A percentile compares a stretch with the other conserved stretches of the same genome.
These are phyloP conservation scores for Tanozyma kutaoensis DNA, from an alignment of 805 yeast genomes.

Conservation along the genomic window DNA sequence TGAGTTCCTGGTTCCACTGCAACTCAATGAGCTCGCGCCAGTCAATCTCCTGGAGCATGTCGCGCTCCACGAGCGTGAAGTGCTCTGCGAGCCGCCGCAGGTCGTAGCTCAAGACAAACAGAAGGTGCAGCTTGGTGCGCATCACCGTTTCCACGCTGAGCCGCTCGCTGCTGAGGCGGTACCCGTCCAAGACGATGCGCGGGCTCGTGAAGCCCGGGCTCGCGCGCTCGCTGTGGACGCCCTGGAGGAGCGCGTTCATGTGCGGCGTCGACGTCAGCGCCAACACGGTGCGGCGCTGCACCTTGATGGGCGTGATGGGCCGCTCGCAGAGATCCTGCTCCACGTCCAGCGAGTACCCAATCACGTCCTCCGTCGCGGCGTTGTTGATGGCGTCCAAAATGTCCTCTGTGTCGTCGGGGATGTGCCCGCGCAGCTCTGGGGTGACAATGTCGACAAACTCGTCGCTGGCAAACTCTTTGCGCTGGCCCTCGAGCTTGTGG, in stretches of 20 bases:
- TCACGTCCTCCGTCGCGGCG: conserved; percentile 24
- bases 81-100: conserved; percentile 64
- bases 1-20: conserved; percentile 54
- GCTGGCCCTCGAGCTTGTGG: conserved; percentile 61
- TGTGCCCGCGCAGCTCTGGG: no score
- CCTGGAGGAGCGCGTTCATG: conserved; percentile 2
- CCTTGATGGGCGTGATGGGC: neutral
- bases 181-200: no score
- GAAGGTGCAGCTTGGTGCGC: conserved; percentile 49
- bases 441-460: no score
- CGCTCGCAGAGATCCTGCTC: conserved; percentile 5
- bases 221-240: no score
- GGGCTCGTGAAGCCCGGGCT: no score
- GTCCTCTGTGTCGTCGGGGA: conserved; percentile 12
- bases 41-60: conserved; percentile 71
- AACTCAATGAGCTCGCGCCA: conserved; percentile 82
- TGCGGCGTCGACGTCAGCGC: conserved; percentile 5
- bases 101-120: conserved; percentile 66
- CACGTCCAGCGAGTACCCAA: conserved; percentile 10
- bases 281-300: no score
- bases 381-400: conserved; percentile 25
- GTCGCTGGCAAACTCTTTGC: no score
- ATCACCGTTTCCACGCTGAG: conserved; percentile 27
- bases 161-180: conserved; percentile 2
- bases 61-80: conserved; percentile 77